Percentiles rank a stretch among this genome's conserved stretches.
Conservation (phyloP, 257 asterid genomes). For the Craterostigma plantagineum region DNA sequence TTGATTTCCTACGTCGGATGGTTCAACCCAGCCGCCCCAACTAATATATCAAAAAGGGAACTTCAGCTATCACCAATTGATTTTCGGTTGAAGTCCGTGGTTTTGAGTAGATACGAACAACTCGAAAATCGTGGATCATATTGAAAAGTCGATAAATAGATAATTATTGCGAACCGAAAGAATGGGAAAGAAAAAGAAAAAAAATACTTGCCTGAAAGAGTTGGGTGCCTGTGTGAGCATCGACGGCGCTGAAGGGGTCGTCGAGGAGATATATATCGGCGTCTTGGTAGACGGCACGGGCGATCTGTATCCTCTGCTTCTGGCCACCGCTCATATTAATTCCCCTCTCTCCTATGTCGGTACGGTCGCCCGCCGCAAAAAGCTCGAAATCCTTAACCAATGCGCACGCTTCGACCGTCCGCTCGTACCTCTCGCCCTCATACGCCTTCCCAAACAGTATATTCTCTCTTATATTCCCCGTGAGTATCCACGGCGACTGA, state of each 20-base stretch:
- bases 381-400: slow-evolving; percentile 68
- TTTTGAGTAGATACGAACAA: too few relatives aligned
- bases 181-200: background rate
- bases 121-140: too few relatives aligned
- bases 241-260: slow-evolving; percentile 94
- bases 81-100: too few relatives aligned
- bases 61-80: too few relatives aligned
- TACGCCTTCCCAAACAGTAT: slow-evolving; percentile 58
- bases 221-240: slow-evolving; percentile 88
- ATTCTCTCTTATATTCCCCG: slow-evolving; percentile 69
- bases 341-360: slow-evolving; percentile 90
- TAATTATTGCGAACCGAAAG: too few relatives aligned
- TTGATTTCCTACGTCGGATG: too few relatives aligned
- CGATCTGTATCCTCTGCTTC: slow-evolving; percentile 87
- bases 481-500: slow-evolving; percentile 83
- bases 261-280: slow-evolving; percentile 85
- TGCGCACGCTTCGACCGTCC: slow-evolving; percentile 74
- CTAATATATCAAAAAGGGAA: too few relatives aligned
- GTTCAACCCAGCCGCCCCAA: too few relatives aligned
- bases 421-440: slow-evolving; percentile 40
- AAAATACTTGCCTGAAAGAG: slow-evolving; percentile 67
- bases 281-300: slow-evolving; percentile 88
- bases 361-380: slow-evolving; percentile 68
- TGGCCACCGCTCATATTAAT: slow-evolving; percentile 97
- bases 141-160: too few relatives aligned